Conservation (phyloP, 768 basidiomycete genomes). For the Sistotremastrum niveocremeum region DNA sequence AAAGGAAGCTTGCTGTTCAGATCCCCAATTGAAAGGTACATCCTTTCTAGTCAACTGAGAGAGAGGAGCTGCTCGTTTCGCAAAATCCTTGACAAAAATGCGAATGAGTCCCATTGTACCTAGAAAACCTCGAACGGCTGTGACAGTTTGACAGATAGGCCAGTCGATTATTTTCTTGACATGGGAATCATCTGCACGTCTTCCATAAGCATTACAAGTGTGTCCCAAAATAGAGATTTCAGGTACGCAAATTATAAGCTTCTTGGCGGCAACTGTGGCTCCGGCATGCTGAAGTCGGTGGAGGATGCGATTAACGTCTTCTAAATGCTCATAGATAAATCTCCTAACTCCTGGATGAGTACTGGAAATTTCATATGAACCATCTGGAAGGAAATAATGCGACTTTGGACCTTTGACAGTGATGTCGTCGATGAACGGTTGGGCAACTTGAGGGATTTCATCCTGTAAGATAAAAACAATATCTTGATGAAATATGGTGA, state of each 20-base stretch:
- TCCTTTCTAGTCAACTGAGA: slow-evolving; percentile 10
- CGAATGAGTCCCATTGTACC: slow-evolving; percentile 12
- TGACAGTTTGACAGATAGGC: slow-evolving; percentile 7
- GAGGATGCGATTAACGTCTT: slow-evolving; percentile 22
- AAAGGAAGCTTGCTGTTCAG: slow-evolving; percentile 6
- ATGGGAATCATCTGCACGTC: slow-evolving; percentile 14
- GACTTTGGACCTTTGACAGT: slow-evolving; percentile 21
- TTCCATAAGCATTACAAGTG: slow-evolving; percentile 22
- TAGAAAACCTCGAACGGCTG: slow-evolving; percentile 15
- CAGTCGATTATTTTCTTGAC: slow-evolving; percentile 15
- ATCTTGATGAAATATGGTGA: slow-evolving; percentile 27
- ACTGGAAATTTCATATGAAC: slow-evolving; percentile 21
- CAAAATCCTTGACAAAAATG: slow-evolving; percentile 13
- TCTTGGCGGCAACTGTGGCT: slow-evolving; percentile 24
- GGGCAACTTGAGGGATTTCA: slow-evolving; percentile 25
- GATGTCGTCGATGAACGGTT: slow-evolving; percentile 28
- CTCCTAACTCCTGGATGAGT: slow-evolving; percentile 22
- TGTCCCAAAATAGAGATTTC: slow-evolving; percentile 24
- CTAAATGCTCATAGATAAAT: slow-evolving; percentile 28
- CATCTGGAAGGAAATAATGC: slow-evolving; percentile 15
- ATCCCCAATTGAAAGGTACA: slow-evolving; percentile 8
- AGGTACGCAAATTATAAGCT: slow-evolving; percentile 17
- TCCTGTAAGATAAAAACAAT: slow-evolving; percentile 22
- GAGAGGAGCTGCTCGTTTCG: slow-evolving; percentile 9
- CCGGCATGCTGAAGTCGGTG: slow-evolving; percentile 24